Conservation (phyloP, 1,284 basidiomycete species). For the Lentinus polychrous region DNA sequence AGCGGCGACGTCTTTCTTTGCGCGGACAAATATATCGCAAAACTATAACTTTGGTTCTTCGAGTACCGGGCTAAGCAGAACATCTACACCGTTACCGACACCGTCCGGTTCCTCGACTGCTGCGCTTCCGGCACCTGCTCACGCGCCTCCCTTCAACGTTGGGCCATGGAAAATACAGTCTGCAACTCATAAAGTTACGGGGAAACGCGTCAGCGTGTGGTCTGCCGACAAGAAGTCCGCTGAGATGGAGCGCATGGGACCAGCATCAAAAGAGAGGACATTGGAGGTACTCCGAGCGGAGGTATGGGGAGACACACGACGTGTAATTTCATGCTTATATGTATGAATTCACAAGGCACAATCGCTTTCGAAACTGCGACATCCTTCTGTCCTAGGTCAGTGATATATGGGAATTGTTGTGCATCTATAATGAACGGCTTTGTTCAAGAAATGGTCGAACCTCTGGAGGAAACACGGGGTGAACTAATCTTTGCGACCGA, state of each 20-base stretch:
- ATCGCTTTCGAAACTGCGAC: slow-evolving; percentile 79
- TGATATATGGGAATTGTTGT: slow-evolving; percentile 7
- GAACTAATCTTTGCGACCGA: slow-evolving; percentile 94
- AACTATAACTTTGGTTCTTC: slow-evolving; percentile 66
- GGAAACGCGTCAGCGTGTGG: slow-evolving; percentile 88
- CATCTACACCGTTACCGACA: slow-evolving; percentile 53
- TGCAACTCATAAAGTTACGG: slow-evolving; percentile 81
- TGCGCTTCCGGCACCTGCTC: slow-evolving; percentile 33
- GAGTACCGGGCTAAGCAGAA: slow-evolving; percentile 40
- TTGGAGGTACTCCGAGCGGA: slow-evolving; percentile 84
- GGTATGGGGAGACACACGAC: slow-evolving; percentile 43
- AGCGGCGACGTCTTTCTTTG: slow-evolving; percentile 86
- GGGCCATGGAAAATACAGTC: slow-evolving; percentile 84
- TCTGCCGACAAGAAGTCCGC: slow-evolving; percentile 75
- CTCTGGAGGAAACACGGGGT: slow-evolving; percentile 88
- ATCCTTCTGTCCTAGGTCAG: slow-evolving; percentile 87
- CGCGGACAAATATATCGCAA: slow-evolving; percentile 79
- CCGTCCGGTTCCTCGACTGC: slow-evolving; percentile 38
- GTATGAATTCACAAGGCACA: slow-evolving; percentile 54
- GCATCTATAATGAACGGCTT: neutral
- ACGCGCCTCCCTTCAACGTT: slow-evolving; percentile 56
- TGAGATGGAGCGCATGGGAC: slow-evolving; percentile 66
- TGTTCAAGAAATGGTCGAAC: slow-evolving; percentile 86
- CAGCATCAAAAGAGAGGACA: slow-evolving; percentile 60
- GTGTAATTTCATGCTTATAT: slow-evolving; percentile 3